A percentile compares a stretch with the other conserved stretches of the same genome.
phyloP scores from a whole-genome alignment of 805 yeast genomes.

The Lachancea cidri region DNA sequence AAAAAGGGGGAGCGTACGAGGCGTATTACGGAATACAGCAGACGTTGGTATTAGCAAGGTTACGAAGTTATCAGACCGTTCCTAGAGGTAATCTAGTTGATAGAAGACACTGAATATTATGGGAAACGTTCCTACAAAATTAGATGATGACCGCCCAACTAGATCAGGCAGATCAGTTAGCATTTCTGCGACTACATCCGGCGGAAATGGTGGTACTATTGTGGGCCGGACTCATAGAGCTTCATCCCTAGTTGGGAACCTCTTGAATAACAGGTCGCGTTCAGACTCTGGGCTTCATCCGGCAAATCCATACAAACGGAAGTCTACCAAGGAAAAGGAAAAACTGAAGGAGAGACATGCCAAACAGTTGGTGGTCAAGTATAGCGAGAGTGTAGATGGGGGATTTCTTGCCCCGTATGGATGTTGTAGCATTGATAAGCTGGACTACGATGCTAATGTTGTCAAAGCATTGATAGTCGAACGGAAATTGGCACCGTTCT shows the following conservation, averaged over 20 bases:
- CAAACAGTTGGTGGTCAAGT: slow-evolving; percentile 51
- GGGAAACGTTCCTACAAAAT: slow-evolving; percentile 47
- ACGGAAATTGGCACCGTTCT: slow-evolving; percentile 83
- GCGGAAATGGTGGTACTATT: slow-evolving; percentile 3
- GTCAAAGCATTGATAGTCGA: slow-evolving; percentile 68
- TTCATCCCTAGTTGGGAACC: slow-evolving; percentile 23
- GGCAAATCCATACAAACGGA: slow-evolving; percentile 28
- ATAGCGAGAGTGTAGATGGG: slow-evolving; percentile 80
- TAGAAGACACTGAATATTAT: slow-evolving; percentile 16
- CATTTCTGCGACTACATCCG: slow-evolving; percentile 8
- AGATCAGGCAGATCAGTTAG: slow-evolving; percentile 8
- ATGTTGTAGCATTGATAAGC: slow-evolving; percentile 64
- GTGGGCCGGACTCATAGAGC: slow-evolving; percentile 20
- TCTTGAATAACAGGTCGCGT: slow-evolving; percentile 23
- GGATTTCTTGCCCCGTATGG: slow-evolving; percentile 92
- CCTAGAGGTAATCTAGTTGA: neutral
- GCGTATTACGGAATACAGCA: neutral
- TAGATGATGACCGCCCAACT: slow-evolving; percentile 30
- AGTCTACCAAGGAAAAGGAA: slow-evolving; percentile 51
- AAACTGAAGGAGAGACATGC: slow-evolving; percentile 49
- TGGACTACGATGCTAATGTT: slow-evolving; percentile 66
- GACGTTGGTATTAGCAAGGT: neutral
- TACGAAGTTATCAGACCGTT: neutral
- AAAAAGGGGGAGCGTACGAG: neutral
- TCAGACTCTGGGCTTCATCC: slow-evolving; percentile 15